These are phyloP conservation scores for Verticillium dahliae DNA, from an alignment of 2,329 filamentous ascomycete genomes.

Conservation along the genomic window DNA sequence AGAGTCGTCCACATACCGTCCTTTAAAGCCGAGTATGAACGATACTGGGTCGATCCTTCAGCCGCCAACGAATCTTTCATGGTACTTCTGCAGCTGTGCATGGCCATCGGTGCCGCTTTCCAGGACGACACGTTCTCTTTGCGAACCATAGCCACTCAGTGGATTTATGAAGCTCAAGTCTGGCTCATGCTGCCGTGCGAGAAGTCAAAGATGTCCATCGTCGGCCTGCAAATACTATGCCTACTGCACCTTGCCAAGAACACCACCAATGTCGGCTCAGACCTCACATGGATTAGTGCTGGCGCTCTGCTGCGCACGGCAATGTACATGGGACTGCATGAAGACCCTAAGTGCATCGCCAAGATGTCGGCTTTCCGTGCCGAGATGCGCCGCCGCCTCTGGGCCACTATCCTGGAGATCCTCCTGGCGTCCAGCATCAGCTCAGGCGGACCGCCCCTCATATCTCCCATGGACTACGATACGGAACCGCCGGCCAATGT, in stretches of 20 bases:
- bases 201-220: constrained; percentile 42
- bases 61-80: constrained; percentile 35
- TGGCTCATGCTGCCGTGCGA: constrained; percentile 41
- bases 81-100: constrained; percentile 46
- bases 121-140: constrained; percentile 38
- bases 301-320: constrained; percentile 46
- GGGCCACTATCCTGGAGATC: constrained; percentile 50
- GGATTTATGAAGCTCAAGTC: constrained; percentile 45
- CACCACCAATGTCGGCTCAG: constrained; percentile 37
- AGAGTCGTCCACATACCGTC: constrained; percentile 52
- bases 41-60: constrained; percentile 37
- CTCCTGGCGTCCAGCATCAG: constrained; percentile 44
- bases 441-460: constrained; percentile 41
- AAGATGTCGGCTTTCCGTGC: constrained; percentile 38
- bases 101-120: constrained; percentile 43
- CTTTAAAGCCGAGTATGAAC: constrained; percentile 47
- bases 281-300: constrained; percentile 45
- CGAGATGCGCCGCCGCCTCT: constrained; percentile 50
- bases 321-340: constrained; percentile 52
- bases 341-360: constrained; percentile 44
- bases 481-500: constrained; percentile 41
- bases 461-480: constrained; percentile 41
- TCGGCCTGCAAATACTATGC: constrained; percentile 44
- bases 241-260: constrained; percentile 44
- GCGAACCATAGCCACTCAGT: constrained; percentile 35